A percentile compares a stretch with the other conserved stretches of the same genome.
These are phyloP conservation scores for Sherardia arvensis DNA, from an alignment of 257 asterid genomes.

Conservation along the genomic window DNA sequence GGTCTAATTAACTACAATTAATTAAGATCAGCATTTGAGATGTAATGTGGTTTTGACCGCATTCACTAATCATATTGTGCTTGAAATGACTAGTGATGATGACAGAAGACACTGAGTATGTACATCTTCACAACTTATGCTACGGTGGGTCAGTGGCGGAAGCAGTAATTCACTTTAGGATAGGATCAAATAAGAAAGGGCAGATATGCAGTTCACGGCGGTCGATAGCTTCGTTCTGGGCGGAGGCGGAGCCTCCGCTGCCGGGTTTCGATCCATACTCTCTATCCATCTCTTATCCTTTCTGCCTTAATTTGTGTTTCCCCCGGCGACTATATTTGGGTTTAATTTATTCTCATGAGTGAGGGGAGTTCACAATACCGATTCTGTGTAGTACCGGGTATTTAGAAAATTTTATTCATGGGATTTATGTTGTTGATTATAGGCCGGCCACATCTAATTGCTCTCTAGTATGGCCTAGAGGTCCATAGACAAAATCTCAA, in stretches of 20 bases:
- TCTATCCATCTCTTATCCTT: constrained; percentile 50
- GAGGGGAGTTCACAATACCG: neutral
- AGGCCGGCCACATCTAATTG: neutral
- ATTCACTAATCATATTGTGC: neutral
- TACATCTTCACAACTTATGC: neutral
- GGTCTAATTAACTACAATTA: neutral
- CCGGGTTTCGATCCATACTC: constrained; percentile 99
- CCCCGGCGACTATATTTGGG: neutral
- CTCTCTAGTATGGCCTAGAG: no score
- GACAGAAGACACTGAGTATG: neutral
- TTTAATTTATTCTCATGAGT: neutral
- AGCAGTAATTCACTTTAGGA: no score
- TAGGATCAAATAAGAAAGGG: no score
- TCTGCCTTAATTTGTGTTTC: neutral
- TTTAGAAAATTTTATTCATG: neutral
- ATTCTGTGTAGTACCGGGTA: neutral
- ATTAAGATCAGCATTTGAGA: neutral
- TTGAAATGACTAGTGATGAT: constrained; percentile 3
- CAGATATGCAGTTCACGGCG: no score
- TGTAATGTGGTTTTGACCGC: neutral
- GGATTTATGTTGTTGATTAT: neutral
- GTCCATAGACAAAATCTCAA: no score
- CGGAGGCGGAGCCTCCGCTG: constrained; percentile 96
- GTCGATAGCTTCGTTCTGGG: constrained; percentile 93
- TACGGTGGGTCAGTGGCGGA: no score